phyloP scores from a whole-genome alignment of 257 asterid genomes.

The Fraxinus excelsior region DNA sequence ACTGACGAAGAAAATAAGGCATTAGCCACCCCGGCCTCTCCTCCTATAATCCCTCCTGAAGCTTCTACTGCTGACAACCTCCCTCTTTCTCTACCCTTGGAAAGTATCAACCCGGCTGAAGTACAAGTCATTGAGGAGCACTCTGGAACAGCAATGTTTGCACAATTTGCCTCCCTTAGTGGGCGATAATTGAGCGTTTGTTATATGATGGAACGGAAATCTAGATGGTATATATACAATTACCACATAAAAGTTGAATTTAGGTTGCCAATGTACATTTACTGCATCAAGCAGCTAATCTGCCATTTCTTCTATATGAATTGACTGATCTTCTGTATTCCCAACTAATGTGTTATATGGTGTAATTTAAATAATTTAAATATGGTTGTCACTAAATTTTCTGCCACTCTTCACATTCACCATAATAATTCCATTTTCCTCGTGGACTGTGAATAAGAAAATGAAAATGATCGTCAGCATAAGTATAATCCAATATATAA shows the following conservation, averaged over 20 bases:
- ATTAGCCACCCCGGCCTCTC: constrained; percentile 20
- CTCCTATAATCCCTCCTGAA: constrained; percentile 1
- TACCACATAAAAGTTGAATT: background rate
- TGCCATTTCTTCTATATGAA: background rate
- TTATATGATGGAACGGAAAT: background rate
- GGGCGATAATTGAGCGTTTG: constrained; percentile 51
- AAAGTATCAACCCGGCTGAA: constrained; percentile 32
- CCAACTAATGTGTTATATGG: background rate
- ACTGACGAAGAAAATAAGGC: constrained; percentile 40
- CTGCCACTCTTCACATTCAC: background rate
- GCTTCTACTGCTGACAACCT: constrained; percentile 27
- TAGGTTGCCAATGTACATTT: background rate
- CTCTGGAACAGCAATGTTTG: constrained; percentile 83
- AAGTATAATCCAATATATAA: background rate
- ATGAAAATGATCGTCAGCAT: background rate
- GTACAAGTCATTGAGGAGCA: constrained; percentile 58
- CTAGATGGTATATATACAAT: background rate
- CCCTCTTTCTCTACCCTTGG: constrained; percentile 32
- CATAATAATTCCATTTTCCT: background rate
- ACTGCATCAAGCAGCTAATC: background rate
- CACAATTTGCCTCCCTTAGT: constrained; percentile 66
- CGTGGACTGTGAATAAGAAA: background rate
- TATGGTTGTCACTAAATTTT: background rate
- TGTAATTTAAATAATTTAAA: background rate
- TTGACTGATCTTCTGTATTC: background rate